phyloP scores from a whole-genome alignment of 495 filamentous ascomycete genomes.

The Daldinia childiae region DNA sequence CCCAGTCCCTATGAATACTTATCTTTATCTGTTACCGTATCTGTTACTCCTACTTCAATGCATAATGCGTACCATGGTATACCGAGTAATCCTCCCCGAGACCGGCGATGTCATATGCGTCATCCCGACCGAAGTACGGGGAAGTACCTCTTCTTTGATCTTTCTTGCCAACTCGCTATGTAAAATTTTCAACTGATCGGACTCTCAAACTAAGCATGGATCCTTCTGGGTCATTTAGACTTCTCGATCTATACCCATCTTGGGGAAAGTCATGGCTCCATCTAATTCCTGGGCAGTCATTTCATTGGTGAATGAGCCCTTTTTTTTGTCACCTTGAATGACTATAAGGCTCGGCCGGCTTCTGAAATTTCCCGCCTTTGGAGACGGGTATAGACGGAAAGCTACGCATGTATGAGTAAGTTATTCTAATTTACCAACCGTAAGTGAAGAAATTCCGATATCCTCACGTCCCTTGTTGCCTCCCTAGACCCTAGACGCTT shows the following conservation, averaged over 20 bases:
- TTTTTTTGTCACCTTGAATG: constrained; percentile 23
- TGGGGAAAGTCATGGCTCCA: constrained; percentile 25
- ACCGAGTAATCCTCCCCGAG: constrained; percentile 25
- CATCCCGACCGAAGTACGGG: constrained; percentile 24
- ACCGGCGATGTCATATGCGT: constrained; percentile 41
- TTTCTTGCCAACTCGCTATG: not conserved
- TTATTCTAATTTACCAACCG: not conserved
- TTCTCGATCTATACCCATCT: constrained; percentile 23
- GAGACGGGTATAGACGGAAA: constrained; percentile 25
- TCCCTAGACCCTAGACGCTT: not conserved
- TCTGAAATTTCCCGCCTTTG: constrained; percentile 14
- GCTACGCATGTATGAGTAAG: constrained; percentile 15
- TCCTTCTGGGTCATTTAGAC: constrained; percentile 3
- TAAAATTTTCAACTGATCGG: constrained; percentile 34
- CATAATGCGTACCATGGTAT: constrained; percentile 9
- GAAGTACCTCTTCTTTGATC: constrained; percentile 17
- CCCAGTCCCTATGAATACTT: not conserved
- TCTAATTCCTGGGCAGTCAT: constrained; percentile 13
- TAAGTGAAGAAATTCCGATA: constrained; percentile 13
- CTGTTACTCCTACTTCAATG: not conserved
- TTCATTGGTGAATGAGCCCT: constrained; percentile 30
- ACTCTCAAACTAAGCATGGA: constrained; percentile 1
- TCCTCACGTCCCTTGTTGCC: constrained; percentile 13
- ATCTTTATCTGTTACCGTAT: constrained; percentile 1
- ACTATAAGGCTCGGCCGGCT: constrained; percentile 15